A percentile compares a stretch with the other conserved stretches of the same genome.
These are phyloP conservation scores for Cladosporium halotolerans DNA, from an alignment of 2,329 filamentous ascomycete genomes.

Conservation along the genomic window DNA sequence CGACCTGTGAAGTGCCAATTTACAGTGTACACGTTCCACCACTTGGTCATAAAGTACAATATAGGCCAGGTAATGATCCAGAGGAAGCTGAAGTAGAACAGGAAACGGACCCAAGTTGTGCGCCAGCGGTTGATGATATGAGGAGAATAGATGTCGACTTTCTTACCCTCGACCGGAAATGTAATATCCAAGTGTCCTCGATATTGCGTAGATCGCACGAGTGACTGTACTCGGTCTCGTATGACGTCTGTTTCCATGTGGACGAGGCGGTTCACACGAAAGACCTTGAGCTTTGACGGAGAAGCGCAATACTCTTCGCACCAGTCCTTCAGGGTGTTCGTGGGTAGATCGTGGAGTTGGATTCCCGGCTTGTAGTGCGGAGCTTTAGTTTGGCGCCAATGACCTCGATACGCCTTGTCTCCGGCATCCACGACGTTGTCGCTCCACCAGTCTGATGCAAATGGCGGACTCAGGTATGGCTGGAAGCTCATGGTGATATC, in stretches of 20 bases:
- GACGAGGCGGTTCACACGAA: constrained; percentile 41
- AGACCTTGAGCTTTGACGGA: constrained; percentile 50
- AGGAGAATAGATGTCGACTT: constrained; percentile 58
- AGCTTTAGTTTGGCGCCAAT: constrained; percentile 49
- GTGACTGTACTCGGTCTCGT: constrained; percentile 45
- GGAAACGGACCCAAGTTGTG: constrained; percentile 57
- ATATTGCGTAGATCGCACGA: constrained; percentile 62
- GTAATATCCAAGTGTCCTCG: constrained; percentile 53
- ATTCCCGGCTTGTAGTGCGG: constrained; percentile 41
- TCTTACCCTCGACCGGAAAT: constrained; percentile 53
- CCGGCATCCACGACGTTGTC: constrained; percentile 48
- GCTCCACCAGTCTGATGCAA: constrained; percentile 23
- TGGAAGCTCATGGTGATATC: constrained; percentile 21
- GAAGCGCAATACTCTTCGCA: constrained; percentile 61
- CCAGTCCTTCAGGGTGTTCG: constrained; percentile 52
- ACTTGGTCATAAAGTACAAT: constrained; percentile 60
- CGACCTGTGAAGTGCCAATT: constrained; percentile 53
- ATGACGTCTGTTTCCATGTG: constrained; percentile 53
- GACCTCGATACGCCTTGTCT: constrained; percentile 60
- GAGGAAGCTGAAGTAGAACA: constrained; percentile 61
- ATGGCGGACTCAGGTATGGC: constrained; percentile 13
- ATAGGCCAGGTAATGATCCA: constrained; percentile 67
- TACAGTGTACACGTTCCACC: constrained; percentile 61
- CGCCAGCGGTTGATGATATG: constrained; percentile 60
- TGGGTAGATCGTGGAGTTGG: constrained; percentile 36